Evolutionary conservation across 441 rosid species (phyloP), one percentile per base, ranked within the genome.

Genomic region (Erodium moschatum): DNA sequence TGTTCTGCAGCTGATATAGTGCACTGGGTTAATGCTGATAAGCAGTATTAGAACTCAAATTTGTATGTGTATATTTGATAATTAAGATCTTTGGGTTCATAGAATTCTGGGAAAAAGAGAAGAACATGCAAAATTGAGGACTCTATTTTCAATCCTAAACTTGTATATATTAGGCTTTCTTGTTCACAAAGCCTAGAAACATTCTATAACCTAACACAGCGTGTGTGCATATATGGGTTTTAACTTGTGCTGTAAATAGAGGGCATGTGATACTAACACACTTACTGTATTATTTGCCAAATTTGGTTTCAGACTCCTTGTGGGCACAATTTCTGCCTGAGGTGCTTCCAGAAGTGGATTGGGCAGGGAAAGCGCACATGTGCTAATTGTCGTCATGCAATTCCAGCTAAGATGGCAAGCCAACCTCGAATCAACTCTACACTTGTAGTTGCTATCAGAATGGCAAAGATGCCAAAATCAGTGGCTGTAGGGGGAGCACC

Each of bases 361-460:
- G 80, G 78, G 10, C 82, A 84, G 69, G 78, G 91, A 27, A 89
- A 87, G 48, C 69, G 54, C 13, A 86, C 86, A 2, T 94, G 97
- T 67, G 86, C 74, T 1, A 86, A 79, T 64, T 94, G 98, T 73
- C 89, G 92, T 2, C 29, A 50, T 9, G 10, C 18, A 29, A 86
- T 94, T 68, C 90, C 96, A 0, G 42, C 48, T 0, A 81, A 81
- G 63, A 81, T 84, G 81, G 89, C 84, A 4, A 70, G 69, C 10
- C 84, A 91, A 10, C 96, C 92, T 1, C 85, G 92, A 0, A 91
- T 94, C 56, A 94, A 94, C 78, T 75, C 83, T 1, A 13, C 83
- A 0, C 85, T 94, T 29, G 96, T 89, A 0, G 44, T 83, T 73
- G 89, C 89, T 68, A 85, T 91, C 33, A 86, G 94, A 24, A 69